Base-by-base conservation (phyloP, 768 basidiomycete species). In the Gloeopeniophorella convolvens region DNA sequence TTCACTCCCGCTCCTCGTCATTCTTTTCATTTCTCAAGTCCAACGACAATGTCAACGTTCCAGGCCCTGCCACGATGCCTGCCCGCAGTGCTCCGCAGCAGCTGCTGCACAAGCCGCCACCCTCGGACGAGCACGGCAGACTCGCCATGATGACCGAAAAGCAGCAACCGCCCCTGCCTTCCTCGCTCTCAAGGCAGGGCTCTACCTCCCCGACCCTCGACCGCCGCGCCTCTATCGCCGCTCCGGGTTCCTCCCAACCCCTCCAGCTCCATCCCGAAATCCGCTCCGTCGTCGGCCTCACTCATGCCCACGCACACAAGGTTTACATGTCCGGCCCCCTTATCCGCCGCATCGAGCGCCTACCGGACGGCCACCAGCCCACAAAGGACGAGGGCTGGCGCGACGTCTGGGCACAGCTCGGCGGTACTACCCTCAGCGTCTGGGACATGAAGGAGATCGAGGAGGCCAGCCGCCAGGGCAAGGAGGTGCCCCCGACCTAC, bases 371-470 rank as follows among this genome's bases (percentile, higher is more conserved):
- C 18, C 75, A 82, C 58, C 75, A 72, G 51, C 79, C 83, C 3
- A 60, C 68, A 52, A 85, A 83, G 60, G 85, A 89, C 60, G 86
- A 87, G 3, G 80, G 81, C 1, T 91, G 90, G 87, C 73, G 74
- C 10, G 81, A 91, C 15, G 84, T 93, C 13, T 94, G 89, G 88
- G 91, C 84, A 1, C 91, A 94, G 67, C 72, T 94, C 28, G 84
- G 87, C 42, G 92, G 91, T 4, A 91, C 89, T 5, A 92, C 87
- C 18, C 74, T 94, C 59, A 90, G 88, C 59, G 74, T 92, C 35
- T 94, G 91, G 91, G 89, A 91, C 63, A 92, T 93, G 85, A 80
- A 78, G 60, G 79, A 85, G 59, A 82, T 94, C 48, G 83, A 91
- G 56, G 86, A 85, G 62, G 91, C 91, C 2, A 89, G 80, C 58